Evolutionary conservation across 164 flowering plant genomes (phyloP).

Genomic region (Tinospora cordifolia): DNA sequence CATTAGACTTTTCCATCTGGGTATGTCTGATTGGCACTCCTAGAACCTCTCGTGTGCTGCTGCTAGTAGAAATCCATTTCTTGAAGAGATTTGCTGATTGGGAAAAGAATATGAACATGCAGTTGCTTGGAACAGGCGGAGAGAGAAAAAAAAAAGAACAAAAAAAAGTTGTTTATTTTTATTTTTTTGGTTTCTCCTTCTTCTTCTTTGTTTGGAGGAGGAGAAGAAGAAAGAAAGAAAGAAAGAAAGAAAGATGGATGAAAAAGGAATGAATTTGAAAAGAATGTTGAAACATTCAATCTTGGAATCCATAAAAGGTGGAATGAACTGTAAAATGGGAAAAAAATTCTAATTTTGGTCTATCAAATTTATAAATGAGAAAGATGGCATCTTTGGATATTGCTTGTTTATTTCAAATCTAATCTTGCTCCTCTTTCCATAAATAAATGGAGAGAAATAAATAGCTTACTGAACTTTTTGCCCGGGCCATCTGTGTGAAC

Average conservation of each 20-base stretch:
- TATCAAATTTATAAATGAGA: too few relatives aligned
- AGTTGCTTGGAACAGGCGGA: background rate
- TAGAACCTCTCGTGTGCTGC: background rate
- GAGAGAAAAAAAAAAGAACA: too few relatives aligned
- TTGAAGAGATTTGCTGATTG: background rate
- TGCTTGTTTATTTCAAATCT: too few relatives aligned
- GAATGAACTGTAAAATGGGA: background rate
- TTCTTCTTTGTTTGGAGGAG: too few relatives aligned
- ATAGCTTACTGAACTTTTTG: too few relatives aligned
- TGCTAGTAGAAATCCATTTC: background rate
- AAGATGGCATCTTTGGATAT: too few relatives aligned
- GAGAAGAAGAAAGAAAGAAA: too few relatives aligned
- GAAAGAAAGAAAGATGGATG: too few relatives aligned
- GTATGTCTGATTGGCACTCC: background rate
- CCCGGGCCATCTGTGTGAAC: too few relatives aligned
- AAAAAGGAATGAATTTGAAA: background rate
- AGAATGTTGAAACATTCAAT: background rate
- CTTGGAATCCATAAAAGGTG: background rate
- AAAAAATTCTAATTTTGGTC: background rate
- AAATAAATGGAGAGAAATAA: too few relatives aligned
- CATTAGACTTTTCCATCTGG: constrained; percentile 21
- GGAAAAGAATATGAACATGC: constrained; percentile 1
- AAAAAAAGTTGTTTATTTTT: background rate
- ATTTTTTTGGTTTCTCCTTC: too few relatives aligned
- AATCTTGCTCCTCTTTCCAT: too few relatives aligned